Conservation (phyloP, 1,284 basidiomycete genomes). For the Cutaneotrichosporon spelunceum region DNA sequence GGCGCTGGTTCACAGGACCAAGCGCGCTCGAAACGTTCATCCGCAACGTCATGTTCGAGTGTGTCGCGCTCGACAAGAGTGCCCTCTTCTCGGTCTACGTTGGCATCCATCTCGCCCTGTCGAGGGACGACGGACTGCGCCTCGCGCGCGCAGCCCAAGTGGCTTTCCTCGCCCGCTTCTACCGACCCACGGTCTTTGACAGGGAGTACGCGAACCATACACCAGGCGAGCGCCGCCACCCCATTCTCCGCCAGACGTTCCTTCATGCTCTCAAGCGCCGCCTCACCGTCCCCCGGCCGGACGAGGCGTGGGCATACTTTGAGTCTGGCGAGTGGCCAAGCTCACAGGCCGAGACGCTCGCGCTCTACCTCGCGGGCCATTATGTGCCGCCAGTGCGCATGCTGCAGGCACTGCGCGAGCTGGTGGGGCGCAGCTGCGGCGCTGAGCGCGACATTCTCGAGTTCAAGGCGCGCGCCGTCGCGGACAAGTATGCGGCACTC, state of each 20-base stretch:
- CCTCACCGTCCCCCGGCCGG: background rate
- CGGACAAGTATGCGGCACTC: constrained; percentile 23
- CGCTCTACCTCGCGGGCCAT: constrained; percentile 28
- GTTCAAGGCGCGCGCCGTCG: constrained; percentile 28
- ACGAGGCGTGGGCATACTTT: background rate
- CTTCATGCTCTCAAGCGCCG: constrained; percentile 19
- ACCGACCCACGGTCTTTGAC: constrained; percentile 31
- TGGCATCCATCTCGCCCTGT: constrained; percentile 52
- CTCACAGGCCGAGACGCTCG: constrained; percentile 15
- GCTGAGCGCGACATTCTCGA: constrained; percentile 14
- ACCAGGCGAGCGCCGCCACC: constrained; percentile 29
- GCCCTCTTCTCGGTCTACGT: constrained; percentile 71
- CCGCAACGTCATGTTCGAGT: constrained; percentile 76
- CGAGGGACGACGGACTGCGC: constrained; percentile 3
- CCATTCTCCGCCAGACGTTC: constrained; percentile 38
- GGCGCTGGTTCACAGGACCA: constrained; percentile 65
- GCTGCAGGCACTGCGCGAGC: constrained; percentile 27
- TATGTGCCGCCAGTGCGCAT: constrained; percentile 30
- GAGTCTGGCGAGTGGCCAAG: background rate
- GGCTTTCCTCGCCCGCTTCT: constrained; percentile 32
- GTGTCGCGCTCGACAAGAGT: constrained; percentile 82
- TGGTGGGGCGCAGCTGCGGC: constrained; percentile 3
- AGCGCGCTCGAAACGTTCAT: constrained; percentile 61
- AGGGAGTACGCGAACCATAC: constrained; percentile 18
- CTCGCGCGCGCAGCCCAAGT: constrained; percentile 32